Percentiles rank a stretch among this genome's conserved stretches.
Evolutionary conservation across 768 basidiomycete genomes (phyloP).

Genomic region (Cystofilobasidium macerans): DNA sequence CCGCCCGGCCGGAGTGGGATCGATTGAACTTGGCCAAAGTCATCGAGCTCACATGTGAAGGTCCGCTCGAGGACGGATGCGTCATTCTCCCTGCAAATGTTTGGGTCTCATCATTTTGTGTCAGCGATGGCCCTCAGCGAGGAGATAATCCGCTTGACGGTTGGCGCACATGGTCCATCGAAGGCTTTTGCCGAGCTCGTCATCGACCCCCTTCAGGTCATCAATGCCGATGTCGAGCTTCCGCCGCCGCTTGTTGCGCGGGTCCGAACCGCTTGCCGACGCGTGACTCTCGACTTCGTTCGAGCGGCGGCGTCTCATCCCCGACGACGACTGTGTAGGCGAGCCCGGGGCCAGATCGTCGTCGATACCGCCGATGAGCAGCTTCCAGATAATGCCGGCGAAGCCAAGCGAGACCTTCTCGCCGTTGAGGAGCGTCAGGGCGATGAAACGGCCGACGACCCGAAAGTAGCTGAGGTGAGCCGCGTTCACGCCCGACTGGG

Average conservation of each 20-base stretch:
- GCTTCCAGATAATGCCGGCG: constrained; percentile 16
- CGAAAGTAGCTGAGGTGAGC: constrained; percentile 21
- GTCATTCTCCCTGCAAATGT: constrained; percentile 14
- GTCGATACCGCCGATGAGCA: constrained; percentile 10
- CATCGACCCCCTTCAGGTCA: constrained; percentile 15
- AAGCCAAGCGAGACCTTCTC: constrained; percentile 18
- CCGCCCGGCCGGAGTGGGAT: constrained; percentile 6
- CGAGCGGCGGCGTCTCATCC: background rate
- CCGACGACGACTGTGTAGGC: background rate
- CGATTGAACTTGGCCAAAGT: background rate
- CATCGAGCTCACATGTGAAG: constrained; percentile 1
- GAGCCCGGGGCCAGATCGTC: background rate
- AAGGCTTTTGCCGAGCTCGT: constrained; percentile 12
- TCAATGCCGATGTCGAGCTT: background rate
- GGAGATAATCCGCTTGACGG: too few species aligned
- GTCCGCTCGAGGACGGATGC: constrained; percentile 11
- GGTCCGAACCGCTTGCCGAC: background rate
- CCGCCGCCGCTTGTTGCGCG: background rate
- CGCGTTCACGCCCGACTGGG: constrained; percentile 9
- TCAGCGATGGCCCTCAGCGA: too few species aligned
- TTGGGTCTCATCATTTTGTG: too few species aligned
- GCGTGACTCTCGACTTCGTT: background rate
- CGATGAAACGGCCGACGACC: constrained; percentile 12
- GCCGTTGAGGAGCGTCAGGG: constrained; percentile 5
- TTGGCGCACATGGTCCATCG: constrained; percentile 9